A percentile compares a stretch with the other conserved stretches of the same genome.
Conservation (phyloP, 305 asterid species). For the Rubia peregrina region DNA sequence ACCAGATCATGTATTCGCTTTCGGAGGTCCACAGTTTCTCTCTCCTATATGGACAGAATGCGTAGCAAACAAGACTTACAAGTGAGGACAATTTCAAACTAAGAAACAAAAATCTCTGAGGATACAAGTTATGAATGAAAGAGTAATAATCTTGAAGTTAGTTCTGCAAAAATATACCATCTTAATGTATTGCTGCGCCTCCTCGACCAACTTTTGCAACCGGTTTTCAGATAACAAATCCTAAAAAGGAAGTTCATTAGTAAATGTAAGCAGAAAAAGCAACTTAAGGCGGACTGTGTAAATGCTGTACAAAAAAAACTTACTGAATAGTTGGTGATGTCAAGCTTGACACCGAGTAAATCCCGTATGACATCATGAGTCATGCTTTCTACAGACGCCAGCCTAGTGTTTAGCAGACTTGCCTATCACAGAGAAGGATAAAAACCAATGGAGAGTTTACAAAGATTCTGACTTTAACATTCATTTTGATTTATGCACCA, state of each 20-base stretch:
- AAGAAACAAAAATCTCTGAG: too few relatives aligned
- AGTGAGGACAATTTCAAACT: too few relatives aligned
- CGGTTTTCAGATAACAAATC: constrained; percentile 63
- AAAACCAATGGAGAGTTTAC: not conserved
- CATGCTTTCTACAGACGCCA: constrained; percentile 86
- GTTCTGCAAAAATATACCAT: constrained; percentile 39
- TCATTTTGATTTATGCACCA: not conserved
- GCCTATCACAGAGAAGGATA: constrained; percentile 37
- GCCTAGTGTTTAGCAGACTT: constrained; percentile 60
- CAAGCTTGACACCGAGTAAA: constrained; percentile 85
- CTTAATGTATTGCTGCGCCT: constrained; percentile 41
- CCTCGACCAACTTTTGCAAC: constrained; percentile 68
- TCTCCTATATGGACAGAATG: constrained; percentile 42
- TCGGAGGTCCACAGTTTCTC: constrained; percentile 47
- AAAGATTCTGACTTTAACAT: not conserved
- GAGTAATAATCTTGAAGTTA: constrained; percentile 5
- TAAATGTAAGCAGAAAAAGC: constrained; percentile 3
- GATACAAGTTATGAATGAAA: not conserved
- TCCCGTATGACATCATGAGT: constrained; percentile 95
- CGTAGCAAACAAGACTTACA: too few relatives aligned
- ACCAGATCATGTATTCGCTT: constrained; percentile 49
- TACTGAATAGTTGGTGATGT: constrained; percentile 75
- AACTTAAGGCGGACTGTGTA: constrained; percentile 8
- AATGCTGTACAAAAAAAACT: constrained; percentile 26
- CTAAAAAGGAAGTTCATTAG: constrained; percentile 29